phyloP scores from a whole-genome alignment of 2,329 filamentous ascomycete species.

The Epichloe gansuensis region DNA sequence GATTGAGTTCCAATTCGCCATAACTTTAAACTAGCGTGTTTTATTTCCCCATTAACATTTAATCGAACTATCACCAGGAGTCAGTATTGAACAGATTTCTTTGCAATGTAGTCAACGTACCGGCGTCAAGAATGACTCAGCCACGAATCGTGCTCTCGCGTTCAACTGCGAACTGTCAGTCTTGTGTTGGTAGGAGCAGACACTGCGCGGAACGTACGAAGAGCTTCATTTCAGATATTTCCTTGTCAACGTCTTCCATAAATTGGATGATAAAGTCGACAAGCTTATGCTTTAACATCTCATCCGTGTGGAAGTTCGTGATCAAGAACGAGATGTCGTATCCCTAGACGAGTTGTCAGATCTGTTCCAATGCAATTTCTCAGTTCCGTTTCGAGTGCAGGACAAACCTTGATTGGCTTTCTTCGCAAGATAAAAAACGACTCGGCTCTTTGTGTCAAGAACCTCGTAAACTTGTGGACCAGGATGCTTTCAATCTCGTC shows the following conservation, averaged over 20 bases:
- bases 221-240: slow-evolving; percentile 99
- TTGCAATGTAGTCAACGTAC: slow-evolving; percentile 30
- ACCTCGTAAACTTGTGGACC: slow-evolving; percentile 96
- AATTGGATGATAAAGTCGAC: slow-evolving; percentile 99
- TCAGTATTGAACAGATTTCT: slow-evolving; percentile 1
- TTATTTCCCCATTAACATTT: background rate
- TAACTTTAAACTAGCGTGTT: background rate
- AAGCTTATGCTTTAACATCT: slow-evolving; percentile 97
- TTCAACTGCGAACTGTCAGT: slow-evolving; percentile 55
- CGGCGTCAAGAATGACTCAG: slow-evolving; percentile 94
- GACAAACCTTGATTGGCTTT: slow-evolving; percentile 79
- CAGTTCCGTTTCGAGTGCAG: background rate
- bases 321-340: slow-evolving; percentile 99
- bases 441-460: slow-evolving; percentile 91
- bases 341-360: slow-evolving; percentile 41
- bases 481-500: slow-evolving; percentile 98
- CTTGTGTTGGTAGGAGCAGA: background rate
- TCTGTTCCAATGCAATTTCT: no score
- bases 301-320: slow-evolving; percentile 96
- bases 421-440: slow-evolving; percentile 92
- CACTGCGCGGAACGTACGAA: slow-evolving; percentile 55
- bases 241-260: slow-evolving; percentile 99
- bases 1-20: background rate
- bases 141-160: slow-evolving; percentile 90
- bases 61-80: slow-evolving; percentile 21